Evolutionary conservation across 352 stramenopile genomes (phyloP), one percentile per base, ranked within the genome.

Genomic region (Phytophthora pini): DNA sequence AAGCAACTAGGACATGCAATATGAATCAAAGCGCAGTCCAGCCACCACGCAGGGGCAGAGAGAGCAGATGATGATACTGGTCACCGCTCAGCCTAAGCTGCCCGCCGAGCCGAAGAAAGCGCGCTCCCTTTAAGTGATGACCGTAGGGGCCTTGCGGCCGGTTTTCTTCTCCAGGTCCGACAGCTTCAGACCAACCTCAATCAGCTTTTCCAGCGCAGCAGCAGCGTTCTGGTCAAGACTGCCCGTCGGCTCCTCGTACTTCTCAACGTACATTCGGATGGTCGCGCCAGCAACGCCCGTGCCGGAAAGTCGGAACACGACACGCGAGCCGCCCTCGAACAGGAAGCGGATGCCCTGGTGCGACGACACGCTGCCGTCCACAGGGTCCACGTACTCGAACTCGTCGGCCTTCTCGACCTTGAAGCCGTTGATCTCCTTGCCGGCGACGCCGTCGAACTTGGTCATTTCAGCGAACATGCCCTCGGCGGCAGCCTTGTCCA

Each of bases 231-330:
- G 81, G 32, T 64, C 68, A 65, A 99, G 82, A 45, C 96, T 93
- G 55, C 94, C 91, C 44, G 82, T 88, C 29, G 80, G 74, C 43
- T 72, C 50, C 67, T 99, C 97, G 82, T 99, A 99, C 84, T 99
- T 98, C 79, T 99, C 98, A 70, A 99, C 92, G 89, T 99, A 99
- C 94, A 99, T 98, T 66, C 97, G 93, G 68, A 99, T 96, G 3
- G 97, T 99, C 15, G 97, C 97, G 47, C 97, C 97, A 20, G 94
- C 90, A 64, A 98, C 98, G 50, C 97, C 98, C 34, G 98, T 99
- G 55, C 98, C 98, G 61, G 92, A 99, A 27, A 99, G 84, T 11
- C 98, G 94, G 85, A 99, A 99, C 41, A 99, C 93, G 36, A 98
- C 92, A 61, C 98, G 84, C 47, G 94, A 97, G 53, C 94, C 89